These are phyloP conservation scores for Polysphondylium violaceum DNA, from an alignment of 78 protist genomes.

Conservation along the genomic window DNA sequence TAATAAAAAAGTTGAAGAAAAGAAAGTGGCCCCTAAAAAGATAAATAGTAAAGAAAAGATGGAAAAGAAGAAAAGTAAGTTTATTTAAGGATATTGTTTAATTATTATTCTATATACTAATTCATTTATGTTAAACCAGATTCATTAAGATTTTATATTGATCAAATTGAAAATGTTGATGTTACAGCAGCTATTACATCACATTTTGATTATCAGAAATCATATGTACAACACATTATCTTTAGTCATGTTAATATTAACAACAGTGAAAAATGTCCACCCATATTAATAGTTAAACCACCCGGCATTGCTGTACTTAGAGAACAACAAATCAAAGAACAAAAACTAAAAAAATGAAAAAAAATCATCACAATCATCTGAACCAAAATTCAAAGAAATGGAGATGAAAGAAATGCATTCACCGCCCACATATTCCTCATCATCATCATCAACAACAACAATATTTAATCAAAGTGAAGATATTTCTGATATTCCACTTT, in stretches of 20 bases:
- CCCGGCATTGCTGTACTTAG: not conserved
- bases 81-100: not conserved
- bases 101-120: not conserved
- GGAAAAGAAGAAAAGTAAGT: not conserved
- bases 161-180: constrained; percentile 68
- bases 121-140: not conserved
- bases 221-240: not conserved
- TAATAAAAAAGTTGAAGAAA: not conserved
- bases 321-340: too few species aligned
- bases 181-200: constrained; percentile 54
- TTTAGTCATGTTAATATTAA: constrained; percentile 62
- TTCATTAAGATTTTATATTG: constrained; percentile 13
- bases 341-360: too few species aligned
- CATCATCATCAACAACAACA: too few species aligned
- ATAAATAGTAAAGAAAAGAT: not conserved
- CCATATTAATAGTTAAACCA: not conserved
- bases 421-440: too few species aligned
- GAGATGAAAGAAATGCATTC: too few species aligned
- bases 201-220: constrained; percentile 63
- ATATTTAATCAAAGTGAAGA: too few species aligned
- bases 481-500: too few species aligned
- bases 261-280: not conserved
- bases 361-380: too few species aligned
- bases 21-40: not conserved
- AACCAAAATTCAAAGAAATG: too few species aligned